A percentile compares a stretch with the other conserved stretches of the same genome.
Conservation (phyloP, 345 rosid species). For the Ceriops decandra region DNA sequence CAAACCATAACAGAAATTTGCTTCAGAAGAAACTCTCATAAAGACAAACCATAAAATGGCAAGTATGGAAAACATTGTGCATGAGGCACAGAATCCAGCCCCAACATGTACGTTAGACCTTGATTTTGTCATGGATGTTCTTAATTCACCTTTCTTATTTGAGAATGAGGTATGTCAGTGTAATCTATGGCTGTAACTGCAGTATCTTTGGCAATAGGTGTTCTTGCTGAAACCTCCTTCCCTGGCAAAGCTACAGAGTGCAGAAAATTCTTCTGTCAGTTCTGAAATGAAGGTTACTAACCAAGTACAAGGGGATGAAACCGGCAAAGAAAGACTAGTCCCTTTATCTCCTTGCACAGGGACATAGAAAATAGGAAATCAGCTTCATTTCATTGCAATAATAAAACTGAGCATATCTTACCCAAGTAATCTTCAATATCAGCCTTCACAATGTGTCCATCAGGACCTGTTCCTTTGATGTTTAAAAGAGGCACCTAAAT, state of each 20-base stretch:
- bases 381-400: conserved; percentile 1
- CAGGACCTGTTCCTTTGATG: conserved; percentile 91
- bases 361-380: neutral
- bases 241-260: conserved; percentile 58
- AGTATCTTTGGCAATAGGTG: conserved; percentile 44
- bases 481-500: conserved; percentile 68
- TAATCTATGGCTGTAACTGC: conserved; percentile 64
- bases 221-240: conserved; percentile 56
- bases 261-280: neutral
- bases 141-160: conserved; percentile 76
- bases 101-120: neutral
- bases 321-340: no score
- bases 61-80: neutral
- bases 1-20: conserved; percentile 20
- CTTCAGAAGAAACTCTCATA: conserved; percentile 5
- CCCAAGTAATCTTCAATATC: conserved; percentile 93
- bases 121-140: neutral
- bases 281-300: no score
- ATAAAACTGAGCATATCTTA: conserved; percentile 22
- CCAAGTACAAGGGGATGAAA: no score
- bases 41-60: neutral
- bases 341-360: no score
- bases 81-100: neutral
- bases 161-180: conserved; percentile 84
- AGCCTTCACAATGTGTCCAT: conserved; percentile 80